Evolutionary conservation across 75 land plant genomes (phyloP).

Genomic region (Pseudotsuga menziesii): DNA sequence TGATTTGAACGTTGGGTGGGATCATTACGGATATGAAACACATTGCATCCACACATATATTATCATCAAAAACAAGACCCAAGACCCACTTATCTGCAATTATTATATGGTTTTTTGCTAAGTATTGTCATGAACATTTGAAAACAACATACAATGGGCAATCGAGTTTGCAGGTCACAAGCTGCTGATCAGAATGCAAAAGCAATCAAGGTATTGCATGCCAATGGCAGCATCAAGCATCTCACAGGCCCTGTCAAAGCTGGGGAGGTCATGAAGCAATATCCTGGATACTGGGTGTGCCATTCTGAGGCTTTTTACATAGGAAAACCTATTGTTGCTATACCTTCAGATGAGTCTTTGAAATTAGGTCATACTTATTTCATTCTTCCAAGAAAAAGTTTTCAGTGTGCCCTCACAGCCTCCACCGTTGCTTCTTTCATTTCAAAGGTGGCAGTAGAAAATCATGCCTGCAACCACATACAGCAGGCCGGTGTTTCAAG

Average conservation of each 20-base stretch:
- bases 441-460: conserved; percentile 5
- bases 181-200: not conserved
- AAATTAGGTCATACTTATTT: conserved; percentile 9
- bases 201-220: not conserved
- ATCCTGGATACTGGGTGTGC: conserved; percentile 1
- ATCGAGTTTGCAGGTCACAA: not conserved
- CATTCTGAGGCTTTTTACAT: conserved; percentile 9
- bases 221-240: conserved; percentile 6
- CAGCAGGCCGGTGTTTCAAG: not conserved
- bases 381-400: not conserved
- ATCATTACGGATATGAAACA: too few species aligned
- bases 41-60: too few species aligned
- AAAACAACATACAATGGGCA: not conserved
- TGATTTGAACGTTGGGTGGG: too few species aligned
- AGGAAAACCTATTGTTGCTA: conserved; percentile 6
- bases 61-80: too few species aligned
- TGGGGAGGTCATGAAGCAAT: not conserved
- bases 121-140: too few species aligned
- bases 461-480: not conserved
- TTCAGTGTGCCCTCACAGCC: conserved; percentile 10
- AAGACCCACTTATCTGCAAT: too few species aligned
- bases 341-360: not conserved
- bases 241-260: conserved; percentile 6
- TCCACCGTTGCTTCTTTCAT: conserved; percentile 10
- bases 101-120: too few species aligned